Evolutionary conservation across 768 basidiomycete genomes (phyloP).

Genomic region (Boletus sp.): DNA sequence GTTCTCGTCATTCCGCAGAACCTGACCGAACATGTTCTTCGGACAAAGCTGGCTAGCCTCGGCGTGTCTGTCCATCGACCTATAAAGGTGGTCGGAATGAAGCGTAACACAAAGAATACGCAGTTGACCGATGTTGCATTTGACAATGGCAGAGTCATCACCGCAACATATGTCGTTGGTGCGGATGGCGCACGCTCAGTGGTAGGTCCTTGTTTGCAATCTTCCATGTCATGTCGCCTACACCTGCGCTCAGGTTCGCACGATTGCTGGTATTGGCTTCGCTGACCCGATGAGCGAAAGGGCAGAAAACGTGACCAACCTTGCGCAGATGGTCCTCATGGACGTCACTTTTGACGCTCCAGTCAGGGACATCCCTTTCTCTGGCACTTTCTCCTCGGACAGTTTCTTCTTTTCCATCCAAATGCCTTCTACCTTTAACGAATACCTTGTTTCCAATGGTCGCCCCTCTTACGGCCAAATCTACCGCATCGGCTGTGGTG

Average conservation of each 20-base stretch:
- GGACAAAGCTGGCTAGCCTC: constrained; percentile 28
- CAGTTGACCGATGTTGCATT: constrained; percentile 41
- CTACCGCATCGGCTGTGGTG: constrained; percentile 42
- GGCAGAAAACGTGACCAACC: constrained; percentile 23
- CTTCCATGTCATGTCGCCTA: not conserved
- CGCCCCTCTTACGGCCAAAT: constrained; percentile 12
- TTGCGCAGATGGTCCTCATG: constrained; percentile 32
- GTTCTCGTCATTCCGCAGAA: constrained; percentile 44
- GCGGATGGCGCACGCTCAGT: constrained; percentile 50
- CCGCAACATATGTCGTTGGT: constrained; percentile 47
- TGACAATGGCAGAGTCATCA: constrained; percentile 43
- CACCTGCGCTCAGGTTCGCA: constrained; percentile 38
- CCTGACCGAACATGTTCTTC: constrained; percentile 42
- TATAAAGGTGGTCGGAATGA: constrained; percentile 37
- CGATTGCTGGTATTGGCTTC: constrained; percentile 41
- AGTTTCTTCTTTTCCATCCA: constrained; percentile 14
- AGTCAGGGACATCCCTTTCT: not conserved
- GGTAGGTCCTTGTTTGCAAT: constrained; percentile 26
- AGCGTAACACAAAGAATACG: constrained; percentile 25
- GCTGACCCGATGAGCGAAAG: constrained; percentile 38
- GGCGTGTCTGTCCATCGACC: constrained; percentile 38
- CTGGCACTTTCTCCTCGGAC: not conserved
- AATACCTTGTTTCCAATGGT: constrained; percentile 16
- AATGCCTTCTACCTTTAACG: constrained; percentile 16
- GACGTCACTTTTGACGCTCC: constrained; percentile 16